Evolutionary conservation across 352 stramenopile genomes (phyloP).

Genomic region (Pythium coloratum): DNA sequence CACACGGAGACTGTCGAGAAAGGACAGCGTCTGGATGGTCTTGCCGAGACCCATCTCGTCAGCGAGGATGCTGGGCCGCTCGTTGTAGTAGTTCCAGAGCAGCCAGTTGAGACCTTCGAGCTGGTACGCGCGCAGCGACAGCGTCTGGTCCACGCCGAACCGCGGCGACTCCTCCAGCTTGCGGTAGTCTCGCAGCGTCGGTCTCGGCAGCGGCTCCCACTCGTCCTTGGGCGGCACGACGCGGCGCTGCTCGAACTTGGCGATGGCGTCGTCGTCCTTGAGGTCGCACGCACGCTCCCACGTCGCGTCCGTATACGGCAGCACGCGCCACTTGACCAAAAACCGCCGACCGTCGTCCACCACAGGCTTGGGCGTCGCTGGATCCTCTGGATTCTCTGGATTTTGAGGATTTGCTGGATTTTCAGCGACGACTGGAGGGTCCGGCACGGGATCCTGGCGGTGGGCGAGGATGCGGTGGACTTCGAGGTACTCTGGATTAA

Average conservation of each 20-base stretch:
- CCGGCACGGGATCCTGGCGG: constrained; percentile 43
- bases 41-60: constrained; percentile 94
- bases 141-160: constrained; percentile 75
- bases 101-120: constrained; percentile 90
- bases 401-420: background rate
- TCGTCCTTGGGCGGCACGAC: constrained; percentile 59
- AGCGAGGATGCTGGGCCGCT: constrained; percentile 83
- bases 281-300: constrained; percentile 88
- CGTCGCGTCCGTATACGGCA: constrained; percentile 85
- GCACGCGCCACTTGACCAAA: constrained; percentile 86
- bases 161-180: constrained; percentile 78
- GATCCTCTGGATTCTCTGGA: background rate
- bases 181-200: constrained; percentile 79
- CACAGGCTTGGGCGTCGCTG: background rate
- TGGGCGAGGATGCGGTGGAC: constrained; percentile 87
- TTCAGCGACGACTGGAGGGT: background rate
- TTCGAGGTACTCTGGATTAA: constrained; percentile 90
- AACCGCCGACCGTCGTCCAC: constrained; percentile 88
- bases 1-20: constrained; percentile 93
- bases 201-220: constrained; percentile 60
- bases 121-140: constrained; percentile 81
- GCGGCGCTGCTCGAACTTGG: constrained; percentile 62
- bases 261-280: constrained; percentile 82
- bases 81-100: constrained; percentile 91
- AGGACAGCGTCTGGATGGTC: constrained; percentile 92